Conservation (phyloP, 306 rosid genomes). For the Gastrolobium villosum region DNA sequence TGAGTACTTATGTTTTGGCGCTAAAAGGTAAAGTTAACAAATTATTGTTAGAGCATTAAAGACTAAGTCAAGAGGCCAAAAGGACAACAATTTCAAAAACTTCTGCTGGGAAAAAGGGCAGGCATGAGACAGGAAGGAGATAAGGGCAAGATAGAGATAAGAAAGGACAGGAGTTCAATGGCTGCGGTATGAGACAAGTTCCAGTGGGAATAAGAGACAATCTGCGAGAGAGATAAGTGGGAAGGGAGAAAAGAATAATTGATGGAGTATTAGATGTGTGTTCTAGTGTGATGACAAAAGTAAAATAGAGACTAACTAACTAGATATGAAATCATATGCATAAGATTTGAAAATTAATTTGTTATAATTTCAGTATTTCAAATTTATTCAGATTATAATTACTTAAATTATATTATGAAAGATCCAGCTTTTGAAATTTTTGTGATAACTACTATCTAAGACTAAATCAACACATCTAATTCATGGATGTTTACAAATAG, state of each 20-base stretch:
- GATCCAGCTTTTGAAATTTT: neutral
- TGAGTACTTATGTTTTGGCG: slow-evolving; percentile 6
- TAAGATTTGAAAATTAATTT: neutral
- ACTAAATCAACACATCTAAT: slow-evolving; percentile 18
- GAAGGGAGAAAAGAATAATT: neutral
- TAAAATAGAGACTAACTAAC: slow-evolving; percentile 16
- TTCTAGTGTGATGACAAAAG: neutral
- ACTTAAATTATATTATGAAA: neutral
- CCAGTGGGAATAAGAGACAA: slow-evolving; percentile 15
- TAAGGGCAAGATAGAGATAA: neutral
- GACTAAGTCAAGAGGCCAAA: slow-evolving; percentile 2
- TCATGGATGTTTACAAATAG: neutral
- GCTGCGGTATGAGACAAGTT: slow-evolving; percentile 2
- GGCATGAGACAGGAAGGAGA: neutral
- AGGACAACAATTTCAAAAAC: neutral
- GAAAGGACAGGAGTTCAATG: slow-evolving; percentile 21
- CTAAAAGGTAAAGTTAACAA: neutral
- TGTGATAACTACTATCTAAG: neutral
- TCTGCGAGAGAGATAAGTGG: neutral
- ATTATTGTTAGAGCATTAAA: neutral
- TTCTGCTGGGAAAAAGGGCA: neutral
- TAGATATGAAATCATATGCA: neutral
- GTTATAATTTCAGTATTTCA: slow-evolving; percentile 16
- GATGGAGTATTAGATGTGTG: slow-evolving; percentile 15
- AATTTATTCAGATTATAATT: slow-evolving; percentile 27